Percentiles rank a stretch among this genome's conserved stretches.
phyloP scores from a whole-genome alignment of 305 asterid genomes.

The Fraxinus dipetala region DNA sequence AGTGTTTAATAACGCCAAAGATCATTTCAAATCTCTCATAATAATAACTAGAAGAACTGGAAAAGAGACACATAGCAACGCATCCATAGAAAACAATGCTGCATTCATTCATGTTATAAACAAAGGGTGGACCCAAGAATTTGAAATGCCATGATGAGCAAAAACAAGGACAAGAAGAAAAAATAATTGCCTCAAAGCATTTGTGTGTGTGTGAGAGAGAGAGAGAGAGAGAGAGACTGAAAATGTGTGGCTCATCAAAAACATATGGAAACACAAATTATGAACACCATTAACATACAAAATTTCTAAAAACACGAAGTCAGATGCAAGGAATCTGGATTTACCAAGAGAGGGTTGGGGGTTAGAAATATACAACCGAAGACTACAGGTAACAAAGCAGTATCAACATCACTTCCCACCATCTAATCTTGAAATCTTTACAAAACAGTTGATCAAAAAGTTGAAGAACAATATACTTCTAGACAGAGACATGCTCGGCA shows the following conservation, averaged over 20 bases:
- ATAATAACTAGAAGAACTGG: neutral
- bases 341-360: neutral
- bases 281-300: neutral
- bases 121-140: neutral
- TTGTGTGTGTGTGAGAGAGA: neutral
- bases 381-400: neutral
- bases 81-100: neutral
- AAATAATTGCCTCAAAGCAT: neutral
- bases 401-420: neutral
- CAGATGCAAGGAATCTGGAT: neutral
- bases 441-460: neutral
- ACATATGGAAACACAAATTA: neutral
- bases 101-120: neutral
- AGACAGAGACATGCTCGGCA: neutral
- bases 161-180: neutral
- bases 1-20: neutral
- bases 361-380: no score
- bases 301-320: neutral
- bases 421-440: neutral
- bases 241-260: neutral
- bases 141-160: neutral
- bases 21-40: neutral
- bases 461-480: neutral
- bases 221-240: neutral
- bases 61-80: constrained; percentile 3